Conservation (phyloP, 352 stramenopile genomes). For the Phytopythium oedochilum region DNA sequence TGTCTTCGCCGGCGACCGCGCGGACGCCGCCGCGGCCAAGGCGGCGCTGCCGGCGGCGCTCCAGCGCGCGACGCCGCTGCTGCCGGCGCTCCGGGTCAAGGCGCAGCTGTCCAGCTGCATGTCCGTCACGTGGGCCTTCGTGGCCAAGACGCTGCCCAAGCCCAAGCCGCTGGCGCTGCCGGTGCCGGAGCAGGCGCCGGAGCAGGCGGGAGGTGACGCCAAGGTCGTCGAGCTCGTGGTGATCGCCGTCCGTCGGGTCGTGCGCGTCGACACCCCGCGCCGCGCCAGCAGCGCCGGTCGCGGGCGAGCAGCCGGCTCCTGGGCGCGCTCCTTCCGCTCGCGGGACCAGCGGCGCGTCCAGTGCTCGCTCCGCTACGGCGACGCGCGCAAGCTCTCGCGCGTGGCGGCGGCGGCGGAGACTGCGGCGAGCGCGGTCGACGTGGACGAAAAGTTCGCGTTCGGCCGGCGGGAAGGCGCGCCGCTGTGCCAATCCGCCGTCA, state of each 20-base stretch:
- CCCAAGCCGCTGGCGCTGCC: constrained; percentile 20
- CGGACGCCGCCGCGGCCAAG: constrained; percentile 10
- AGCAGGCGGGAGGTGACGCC: not conserved
- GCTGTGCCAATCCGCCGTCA: constrained; percentile 24
- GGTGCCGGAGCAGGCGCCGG: not conserved
- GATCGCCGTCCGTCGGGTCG: constrained; percentile 29
- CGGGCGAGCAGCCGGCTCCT: constrained; percentile 7
- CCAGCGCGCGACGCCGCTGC: constrained; percentile 5
- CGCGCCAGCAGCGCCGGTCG: not conserved
- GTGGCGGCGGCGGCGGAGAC: constrained; percentile 15
- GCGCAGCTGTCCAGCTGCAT: constrained; percentile 19
- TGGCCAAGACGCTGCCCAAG: constrained; percentile 26
- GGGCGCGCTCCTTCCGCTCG: constrained; percentile 9
- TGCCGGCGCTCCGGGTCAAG: constrained; percentile 18
- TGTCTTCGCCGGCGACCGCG: not conserved
- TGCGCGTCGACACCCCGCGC: not conserved
- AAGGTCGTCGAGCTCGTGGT: constrained; percentile 35
- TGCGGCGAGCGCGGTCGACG: constrained; percentile 14
- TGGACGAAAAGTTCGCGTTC: constrained; percentile 47
- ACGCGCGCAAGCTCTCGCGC: constrained; percentile 20
- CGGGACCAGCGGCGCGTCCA: constrained; percentile 16
- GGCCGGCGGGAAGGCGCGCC: constrained; percentile 23
- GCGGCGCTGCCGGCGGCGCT: not conserved
- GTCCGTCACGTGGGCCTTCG: constrained; percentile 29
- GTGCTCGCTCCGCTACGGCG: constrained; percentile 24